Evolutionary conservation across 176 grass and related monocot species (phyloP), one percentile per base, ranked within the genome.

Genomic region (Zoysia japonica): DNA sequence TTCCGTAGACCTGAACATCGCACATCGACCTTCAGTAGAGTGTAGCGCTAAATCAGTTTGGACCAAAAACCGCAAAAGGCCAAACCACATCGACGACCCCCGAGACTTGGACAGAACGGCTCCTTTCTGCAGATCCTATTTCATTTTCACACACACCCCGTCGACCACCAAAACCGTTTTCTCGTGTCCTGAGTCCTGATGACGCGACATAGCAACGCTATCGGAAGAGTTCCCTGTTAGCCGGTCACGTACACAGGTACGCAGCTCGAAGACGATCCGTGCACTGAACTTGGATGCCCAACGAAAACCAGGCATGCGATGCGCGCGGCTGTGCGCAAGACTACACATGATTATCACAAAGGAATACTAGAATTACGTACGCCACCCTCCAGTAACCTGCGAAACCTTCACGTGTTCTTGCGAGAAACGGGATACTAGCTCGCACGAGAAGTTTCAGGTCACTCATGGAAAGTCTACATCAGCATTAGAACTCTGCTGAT

Each of bases 91-190:
- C 43, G 2, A 61, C n/a, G 57, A 61, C n/a, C 19, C 57, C n/a
- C 55, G 35, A 35, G 28, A 17, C 1, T 46, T 9, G n/a, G 7
- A 37, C n/a, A 14, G 77, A 15, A 56, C 9, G 17, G 40, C 28
- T 67, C 20, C 80, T 83, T 67, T 75, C 71, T 47, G 49, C 49
- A 1, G 11, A 59, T 52, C 64, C 50, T 72, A 38, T 83, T 76
- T 40, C 81, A 83, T 28, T 28, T 28, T 28, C 28, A 28, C 28
- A 28, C 62, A 66, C 60, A 61, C 1, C 43, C 1, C 66, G 2
- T 7, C 17, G 2, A 59, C 55, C 38, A 62, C 0, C 38, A 59
- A n/a, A 73, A 73, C 49, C 42, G 39, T 57, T 60, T 80, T 13
- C 9, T 68, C 28, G 28, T 52, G 44, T 50, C 45, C 3, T 9